A percentile compares a stretch with the other conserved stretches of the same genome.
phyloP scores from a whole-genome alignment of 768 basidiomycete genomes.

The Mycena galericulata region DNA sequence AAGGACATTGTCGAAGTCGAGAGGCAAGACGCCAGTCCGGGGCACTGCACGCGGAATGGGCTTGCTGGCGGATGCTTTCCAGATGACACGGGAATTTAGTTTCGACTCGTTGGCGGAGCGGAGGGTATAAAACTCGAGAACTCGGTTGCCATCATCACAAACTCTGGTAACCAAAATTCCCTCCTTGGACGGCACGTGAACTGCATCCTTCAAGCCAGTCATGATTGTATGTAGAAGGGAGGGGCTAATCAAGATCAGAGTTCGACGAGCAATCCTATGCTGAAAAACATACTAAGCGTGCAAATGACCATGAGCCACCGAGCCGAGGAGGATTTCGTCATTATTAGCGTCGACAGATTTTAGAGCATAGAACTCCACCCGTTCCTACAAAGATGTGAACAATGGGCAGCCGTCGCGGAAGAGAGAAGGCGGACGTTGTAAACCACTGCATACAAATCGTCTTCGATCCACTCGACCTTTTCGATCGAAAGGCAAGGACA shows the following conservation, averaged over 20 bases:
- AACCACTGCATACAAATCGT: conserved; percentile 52
- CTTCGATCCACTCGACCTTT: conserved; percentile 53
- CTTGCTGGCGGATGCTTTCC: conserved; percentile 5
- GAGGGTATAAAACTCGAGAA: conserved; percentile 20
- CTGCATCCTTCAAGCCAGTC: conserved; percentile 39
- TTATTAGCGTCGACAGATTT: conserved; percentile 51
- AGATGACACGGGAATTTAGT: conserved; percentile 1
- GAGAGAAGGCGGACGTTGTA: conserved; percentile 47
- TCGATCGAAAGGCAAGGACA: conserved; percentile 42
- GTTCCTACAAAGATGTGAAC: conserved; percentile 47
- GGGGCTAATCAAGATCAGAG: conserved; percentile 24
- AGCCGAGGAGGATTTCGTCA: conserved; percentile 35
- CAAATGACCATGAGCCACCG: not conserved
- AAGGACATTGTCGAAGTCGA: conserved; percentile 69
- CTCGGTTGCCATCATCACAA: conserved; percentile 32
- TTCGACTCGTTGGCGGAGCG: conserved; percentile 2
- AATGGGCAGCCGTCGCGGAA: not conserved
- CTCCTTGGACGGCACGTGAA: conserved; percentile 37
- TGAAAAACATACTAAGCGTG: conserved; percentile 23
- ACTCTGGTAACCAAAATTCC: conserved; percentile 37
- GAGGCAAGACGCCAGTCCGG: conserved; percentile 58
- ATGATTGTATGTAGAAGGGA: conserved; percentile 34
- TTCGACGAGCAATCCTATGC: not conserved
- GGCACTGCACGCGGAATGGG: not conserved
- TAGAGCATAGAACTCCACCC: conserved; percentile 51